These are phyloP conservation scores for Phoma sp. DNA, from an alignment of 2,329 filamentous ascomycete genomes.

Conservation along the genomic window DNA sequence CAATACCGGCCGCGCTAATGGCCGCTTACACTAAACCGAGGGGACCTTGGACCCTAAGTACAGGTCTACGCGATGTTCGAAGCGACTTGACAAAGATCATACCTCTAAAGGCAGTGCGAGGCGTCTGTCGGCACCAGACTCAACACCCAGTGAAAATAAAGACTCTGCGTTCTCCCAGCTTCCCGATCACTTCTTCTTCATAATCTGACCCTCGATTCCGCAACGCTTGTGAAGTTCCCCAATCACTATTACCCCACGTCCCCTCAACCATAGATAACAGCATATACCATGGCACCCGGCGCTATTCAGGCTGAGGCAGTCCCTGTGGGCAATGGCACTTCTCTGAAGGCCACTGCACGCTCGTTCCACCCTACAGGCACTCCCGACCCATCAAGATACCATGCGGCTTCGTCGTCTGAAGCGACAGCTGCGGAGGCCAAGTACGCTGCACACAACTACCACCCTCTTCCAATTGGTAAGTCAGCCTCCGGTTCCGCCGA, in stretches of 20 bases:
- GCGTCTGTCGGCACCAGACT: conserved; percentile 33
- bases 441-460: conserved; percentile 97
- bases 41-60: conserved; percentile 18
- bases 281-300: conserved; percentile 43
- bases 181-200: conserved; percentile 9
- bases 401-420: conserved; percentile 76
- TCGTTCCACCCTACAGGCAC: conserved; percentile 47
- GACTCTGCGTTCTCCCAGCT: conserved; percentile 11
- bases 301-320: conserved; percentile 36
- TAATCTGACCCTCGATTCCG: conserved; percentile 1
- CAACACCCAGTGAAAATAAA: conserved; percentile 30
- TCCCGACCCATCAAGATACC: conserved; percentile 60
- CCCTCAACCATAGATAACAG: conserved; percentile 19
- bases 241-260: conserved; percentile 25
- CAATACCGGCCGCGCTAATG: conserved; percentile 30
- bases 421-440: conserved; percentile 83
- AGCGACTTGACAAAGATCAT: conserved; percentile 19
- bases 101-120: conserved; percentile 32
- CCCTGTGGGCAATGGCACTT: conserved; percentile 34
- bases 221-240: conserved; percentile 14
- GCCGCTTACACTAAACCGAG: conserved; percentile 23
- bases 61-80: conserved; percentile 22
- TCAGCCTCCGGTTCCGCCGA: background rate
- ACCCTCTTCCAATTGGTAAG: conserved; percentile 82
- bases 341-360: conserved; percentile 47